A percentile compares a stretch with the other conserved stretches of the same genome.
phyloP scores from a whole-genome alignment of 1,284 basidiomycete genomes.

The Ganoderma multipileum region DNA sequence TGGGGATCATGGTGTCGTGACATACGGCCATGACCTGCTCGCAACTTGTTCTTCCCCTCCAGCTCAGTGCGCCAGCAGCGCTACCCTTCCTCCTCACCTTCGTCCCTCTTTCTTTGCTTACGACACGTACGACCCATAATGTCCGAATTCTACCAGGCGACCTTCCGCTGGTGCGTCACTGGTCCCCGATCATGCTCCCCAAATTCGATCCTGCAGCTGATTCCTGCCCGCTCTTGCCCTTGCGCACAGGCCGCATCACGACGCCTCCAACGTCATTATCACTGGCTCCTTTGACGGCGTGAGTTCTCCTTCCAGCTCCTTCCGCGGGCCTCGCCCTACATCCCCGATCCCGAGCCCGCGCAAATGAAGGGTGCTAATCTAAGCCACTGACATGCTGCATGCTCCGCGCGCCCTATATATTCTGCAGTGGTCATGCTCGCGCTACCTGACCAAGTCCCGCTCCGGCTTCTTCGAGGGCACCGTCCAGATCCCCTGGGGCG shows the following conservation, averaged over 20 bases:
- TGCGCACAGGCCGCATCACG: conserved; percentile 55
- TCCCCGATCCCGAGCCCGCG: background rate
- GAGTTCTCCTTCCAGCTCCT: conserved; percentile 38
- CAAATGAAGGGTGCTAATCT: conserved; percentile 2
- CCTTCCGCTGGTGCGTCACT: conserved; percentile 31
- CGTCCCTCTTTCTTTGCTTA: conserved; percentile 21
- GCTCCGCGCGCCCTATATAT: conserved; percentile 8
- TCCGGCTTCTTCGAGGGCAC: conserved; percentile 61
- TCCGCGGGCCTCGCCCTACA: background rate
- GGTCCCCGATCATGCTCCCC: conserved; percentile 1
- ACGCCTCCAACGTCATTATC: conserved; percentile 67
- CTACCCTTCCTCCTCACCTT: conserved; percentile 18
- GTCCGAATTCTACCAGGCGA: conserved; percentile 33
- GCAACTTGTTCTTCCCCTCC: background rate
- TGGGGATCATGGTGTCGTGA: background rate
- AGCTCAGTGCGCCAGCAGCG: conserved; percentile 25
- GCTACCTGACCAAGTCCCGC: conserved; percentile 57
- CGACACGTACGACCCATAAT: conserved; percentile 31
- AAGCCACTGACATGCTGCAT: conserved; percentile 14
- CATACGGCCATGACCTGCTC: background rate
- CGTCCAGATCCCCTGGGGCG: conserved; percentile 65
- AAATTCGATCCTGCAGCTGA: background rate
- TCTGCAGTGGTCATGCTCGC: conserved; percentile 69
- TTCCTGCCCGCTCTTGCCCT: background rate
- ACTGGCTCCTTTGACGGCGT: conserved; percentile 84